These are phyloP conservation scores for Camelina neglecta DNA, from an alignment of 345 rosid species.

Conservation along the genomic window DNA sequence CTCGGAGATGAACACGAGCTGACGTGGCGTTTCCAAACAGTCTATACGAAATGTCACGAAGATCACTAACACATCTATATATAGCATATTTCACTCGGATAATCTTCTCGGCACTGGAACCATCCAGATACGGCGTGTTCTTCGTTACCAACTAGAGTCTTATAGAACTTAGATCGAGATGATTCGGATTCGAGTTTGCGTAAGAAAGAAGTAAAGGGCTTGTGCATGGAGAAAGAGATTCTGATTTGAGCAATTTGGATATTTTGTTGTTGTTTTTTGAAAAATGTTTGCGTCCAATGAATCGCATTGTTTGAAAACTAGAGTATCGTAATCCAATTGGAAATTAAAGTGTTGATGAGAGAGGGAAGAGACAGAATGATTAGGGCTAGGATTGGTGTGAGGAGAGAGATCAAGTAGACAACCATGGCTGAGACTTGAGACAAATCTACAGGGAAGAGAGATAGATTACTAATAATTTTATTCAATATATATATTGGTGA, in stretches of 20 bases:
- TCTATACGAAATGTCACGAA: slow-evolving; percentile 47
- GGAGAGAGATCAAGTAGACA: slow-evolving; percentile 21
- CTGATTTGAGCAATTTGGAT: slow-evolving; percentile 8
- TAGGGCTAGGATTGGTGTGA: slow-evolving; percentile 35
- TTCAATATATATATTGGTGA: background rate
- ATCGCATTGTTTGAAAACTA: slow-evolving; percentile 62
- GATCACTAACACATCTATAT: slow-evolving; percentile 53
- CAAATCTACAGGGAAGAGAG: background rate
- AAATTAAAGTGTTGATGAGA: slow-evolving; percentile 25
- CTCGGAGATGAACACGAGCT: slow-evolving; percentile 67
- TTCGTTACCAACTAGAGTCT: slow-evolving; percentile 52
- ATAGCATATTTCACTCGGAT: slow-evolving; percentile 55
- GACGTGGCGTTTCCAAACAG: slow-evolving; percentile 55
- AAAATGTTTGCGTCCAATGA: slow-evolving; percentile 28
- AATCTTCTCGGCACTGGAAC: slow-evolving; percentile 70
- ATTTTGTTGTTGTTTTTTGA: slow-evolving; percentile 1
- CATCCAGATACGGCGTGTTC: slow-evolving; percentile 58
- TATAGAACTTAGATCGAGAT: slow-evolving; percentile 56
- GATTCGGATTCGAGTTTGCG: slow-evolving; percentile 56
- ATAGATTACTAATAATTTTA: slow-evolving; percentile 6
- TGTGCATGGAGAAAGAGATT: slow-evolving; percentile 44
- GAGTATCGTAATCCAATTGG: slow-evolving; percentile 49
- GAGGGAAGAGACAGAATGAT: slow-evolving; percentile 30
- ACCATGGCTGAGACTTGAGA: slow-evolving; percentile 29
- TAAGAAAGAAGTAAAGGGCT: slow-evolving; percentile 53